Conservation (phyloP, 768 basidiomycete species). For the Calocera viscosa region DNA sequence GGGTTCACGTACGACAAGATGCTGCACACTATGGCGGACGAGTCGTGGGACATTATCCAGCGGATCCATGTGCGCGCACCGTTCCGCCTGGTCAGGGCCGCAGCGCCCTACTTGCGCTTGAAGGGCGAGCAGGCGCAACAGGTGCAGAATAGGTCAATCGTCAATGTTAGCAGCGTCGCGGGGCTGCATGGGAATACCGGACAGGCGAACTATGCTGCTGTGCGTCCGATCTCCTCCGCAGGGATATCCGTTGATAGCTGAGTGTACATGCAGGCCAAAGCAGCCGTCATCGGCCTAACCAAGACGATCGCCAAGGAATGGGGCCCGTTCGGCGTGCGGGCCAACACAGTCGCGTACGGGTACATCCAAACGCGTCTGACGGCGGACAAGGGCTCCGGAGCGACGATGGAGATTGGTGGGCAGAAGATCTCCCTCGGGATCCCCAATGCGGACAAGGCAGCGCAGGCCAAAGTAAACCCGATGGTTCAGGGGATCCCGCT, state of each 20-base stretch:
- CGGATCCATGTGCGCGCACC: slow-evolving; percentile 79
- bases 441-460: slow-evolving; percentile 39
- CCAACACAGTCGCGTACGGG: slow-evolving; percentile 70
- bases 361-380: slow-evolving; percentile 69
- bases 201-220: slow-evolving; percentile 65
- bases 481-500: slow-evolving; percentile 42
- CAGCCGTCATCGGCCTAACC: slow-evolving; percentile 64
- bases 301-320: slow-evolving; percentile 84
- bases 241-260: no score
- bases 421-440: slow-evolving; percentile 76
- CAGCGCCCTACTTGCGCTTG: slow-evolving; percentile 72
- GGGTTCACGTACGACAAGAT: slow-evolving; percentile 78
- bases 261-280: slow-evolving; percentile 37
- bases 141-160: slow-evolving; percentile 45
- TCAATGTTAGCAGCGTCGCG: slow-evolving; percentile 71
- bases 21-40: slow-evolving; percentile 77
- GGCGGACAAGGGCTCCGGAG: slow-evolving; percentile 64
- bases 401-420: slow-evolving; percentile 62
- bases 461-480: slow-evolving; percentile 25
- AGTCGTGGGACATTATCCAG: slow-evolving; percentile 66
- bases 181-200: slow-evolving; percentile 81
- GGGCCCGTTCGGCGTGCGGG: slow-evolving; percentile 70
- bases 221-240: neutral
- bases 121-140: slow-evolving; percentile 48
- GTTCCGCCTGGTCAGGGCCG: slow-evolving; percentile 71